Conservation (phyloP, 257 asterid genomes). For the Fraxinus pennsylvanica region DNA sequence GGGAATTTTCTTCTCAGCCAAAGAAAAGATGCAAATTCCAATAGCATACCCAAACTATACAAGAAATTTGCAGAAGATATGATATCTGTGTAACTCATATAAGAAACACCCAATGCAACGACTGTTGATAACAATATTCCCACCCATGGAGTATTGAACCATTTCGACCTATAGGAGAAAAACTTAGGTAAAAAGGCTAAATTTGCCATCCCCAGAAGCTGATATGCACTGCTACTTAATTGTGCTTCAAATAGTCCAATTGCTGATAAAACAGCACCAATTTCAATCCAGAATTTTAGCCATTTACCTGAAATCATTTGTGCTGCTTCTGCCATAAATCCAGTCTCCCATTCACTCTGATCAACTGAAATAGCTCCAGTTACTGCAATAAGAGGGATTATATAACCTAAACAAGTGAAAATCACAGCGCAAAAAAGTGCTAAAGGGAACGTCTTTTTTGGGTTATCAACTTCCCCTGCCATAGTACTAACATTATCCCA, state of each 20-base stretch:
- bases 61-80: conserved; percentile 65
- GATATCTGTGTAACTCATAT: conserved; percentile 51
- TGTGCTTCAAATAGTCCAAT: conserved; percentile 77
- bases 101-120: conserved; percentile 57
- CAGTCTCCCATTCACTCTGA: conserved; percentile 65
- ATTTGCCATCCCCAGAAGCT: conserved; percentile 66
- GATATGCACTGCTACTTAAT: conserved; percentile 61
- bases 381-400: conserved; percentile 68
- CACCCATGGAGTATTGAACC: conserved; percentile 79
- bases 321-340: conserved; percentile 67
- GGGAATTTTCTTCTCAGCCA: conserved; percentile 66
- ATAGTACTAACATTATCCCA: conserved; percentile 80
- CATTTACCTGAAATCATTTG: conserved; percentile 55
- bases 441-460: conserved; percentile 51
- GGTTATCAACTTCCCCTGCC: conserved; percentile 77
- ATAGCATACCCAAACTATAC: conserved; percentile 72
- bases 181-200: conserved; percentile 44
- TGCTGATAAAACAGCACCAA: conserved; percentile 61
- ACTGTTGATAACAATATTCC: conserved; percentile 59
- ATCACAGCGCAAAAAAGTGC: conserved; percentile 57
- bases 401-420: conserved; percentile 60
- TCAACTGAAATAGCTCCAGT: conserved; percentile 61
- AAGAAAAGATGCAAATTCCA: conserved; percentile 69
- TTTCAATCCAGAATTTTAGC: conserved; percentile 73
- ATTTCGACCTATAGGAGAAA: conserved; percentile 43